These are phyloP conservation scores for Persicaria tinctoria DNA, from an alignment of 148 eudicot genomes.

Conservation along the genomic window DNA sequence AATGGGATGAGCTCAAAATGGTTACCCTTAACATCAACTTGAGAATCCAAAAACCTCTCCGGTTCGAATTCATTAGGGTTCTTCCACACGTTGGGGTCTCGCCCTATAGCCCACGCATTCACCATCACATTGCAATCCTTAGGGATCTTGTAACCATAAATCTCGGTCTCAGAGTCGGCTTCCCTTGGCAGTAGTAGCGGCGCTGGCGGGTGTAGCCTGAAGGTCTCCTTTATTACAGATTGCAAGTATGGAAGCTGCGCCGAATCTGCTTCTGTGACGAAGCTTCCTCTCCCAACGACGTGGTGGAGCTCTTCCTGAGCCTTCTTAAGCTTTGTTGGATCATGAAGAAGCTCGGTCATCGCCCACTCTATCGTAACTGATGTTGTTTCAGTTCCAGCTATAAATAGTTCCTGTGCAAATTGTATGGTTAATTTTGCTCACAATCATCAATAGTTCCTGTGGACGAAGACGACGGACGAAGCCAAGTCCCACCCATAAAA, in stretches of 20 bases:
- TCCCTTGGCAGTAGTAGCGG: neutral
- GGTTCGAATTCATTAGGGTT: neutral
- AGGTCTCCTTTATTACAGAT: neutral
- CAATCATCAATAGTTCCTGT: no score
- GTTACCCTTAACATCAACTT: neutral
- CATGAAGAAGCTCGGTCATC: neutral
- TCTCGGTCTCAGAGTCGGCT: neutral
- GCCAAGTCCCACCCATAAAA: no score
- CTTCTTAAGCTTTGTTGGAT: neutral
- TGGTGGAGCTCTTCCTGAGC: neutral
- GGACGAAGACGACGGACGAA: no score
- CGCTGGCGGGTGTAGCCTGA: neutral
- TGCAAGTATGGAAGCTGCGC: neutral
- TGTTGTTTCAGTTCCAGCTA: neutral
- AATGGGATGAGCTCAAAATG: constrained; percentile 1
- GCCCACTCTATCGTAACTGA: neutral
- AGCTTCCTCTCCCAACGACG: neutral
- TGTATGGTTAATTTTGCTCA: neutral
- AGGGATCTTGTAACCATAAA: neutral
- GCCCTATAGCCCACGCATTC: constrained; percentile 5
- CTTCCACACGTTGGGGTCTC: neutral
- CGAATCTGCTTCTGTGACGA: neutral
- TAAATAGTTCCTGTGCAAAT: neutral
- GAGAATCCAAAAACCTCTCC: neutral
- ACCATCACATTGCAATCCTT: neutral